A percentile compares a stretch with the other conserved stretches of the same genome.
Evolutionary conservation across 2,329 filamentous ascomycete genomes (phyloP).

Genomic region (Metarhizium album): DNA sequence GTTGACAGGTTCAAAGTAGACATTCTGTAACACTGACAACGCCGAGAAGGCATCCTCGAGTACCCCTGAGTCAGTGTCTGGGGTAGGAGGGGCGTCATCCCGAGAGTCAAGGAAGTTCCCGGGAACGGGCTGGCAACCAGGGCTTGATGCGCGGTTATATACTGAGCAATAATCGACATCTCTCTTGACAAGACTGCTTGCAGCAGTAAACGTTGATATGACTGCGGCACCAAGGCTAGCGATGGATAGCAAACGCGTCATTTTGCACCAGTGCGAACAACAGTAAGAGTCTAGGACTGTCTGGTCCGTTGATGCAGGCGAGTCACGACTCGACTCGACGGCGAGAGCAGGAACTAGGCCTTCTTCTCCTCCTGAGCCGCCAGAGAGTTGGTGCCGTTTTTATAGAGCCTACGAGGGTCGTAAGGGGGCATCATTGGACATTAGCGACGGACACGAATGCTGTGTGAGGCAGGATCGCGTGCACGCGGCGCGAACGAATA

Average conservation of each 20-base stretch:
- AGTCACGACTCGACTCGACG: neutral
- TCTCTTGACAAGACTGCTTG: neutral
- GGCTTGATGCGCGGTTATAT: neutral
- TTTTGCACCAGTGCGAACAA: neutral
- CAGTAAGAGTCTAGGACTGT: neutral
- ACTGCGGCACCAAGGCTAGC: neutral
- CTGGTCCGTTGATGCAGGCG: neutral
- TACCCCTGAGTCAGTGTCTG: slow-evolving; percentile 9
- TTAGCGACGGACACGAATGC: neutral
- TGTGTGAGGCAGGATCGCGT: neutral
- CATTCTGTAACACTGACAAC: slow-evolving; percentile 63
- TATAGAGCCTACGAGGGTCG: neutral
- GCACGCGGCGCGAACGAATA: neutral
- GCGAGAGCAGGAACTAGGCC: neutral
- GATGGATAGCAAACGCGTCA: neutral
- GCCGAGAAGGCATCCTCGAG: slow-evolving; percentile 48
- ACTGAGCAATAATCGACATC: slow-evolving; percentile 1
- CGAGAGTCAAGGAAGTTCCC: neutral
- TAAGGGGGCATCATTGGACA: neutral
- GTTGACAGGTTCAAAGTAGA: slow-evolving; percentile 66
- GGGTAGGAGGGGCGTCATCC: neutral
- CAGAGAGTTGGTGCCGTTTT: too few species aligned
- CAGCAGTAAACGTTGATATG: neutral
- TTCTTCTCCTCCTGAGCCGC: too few species aligned
- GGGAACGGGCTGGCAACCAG: slow-evolving; percentile 1